These are phyloP conservation scores for Boletus eberwhitei DNA, from an alignment of 768 basidiomycete genomes.

Conservation along the genomic window DNA sequence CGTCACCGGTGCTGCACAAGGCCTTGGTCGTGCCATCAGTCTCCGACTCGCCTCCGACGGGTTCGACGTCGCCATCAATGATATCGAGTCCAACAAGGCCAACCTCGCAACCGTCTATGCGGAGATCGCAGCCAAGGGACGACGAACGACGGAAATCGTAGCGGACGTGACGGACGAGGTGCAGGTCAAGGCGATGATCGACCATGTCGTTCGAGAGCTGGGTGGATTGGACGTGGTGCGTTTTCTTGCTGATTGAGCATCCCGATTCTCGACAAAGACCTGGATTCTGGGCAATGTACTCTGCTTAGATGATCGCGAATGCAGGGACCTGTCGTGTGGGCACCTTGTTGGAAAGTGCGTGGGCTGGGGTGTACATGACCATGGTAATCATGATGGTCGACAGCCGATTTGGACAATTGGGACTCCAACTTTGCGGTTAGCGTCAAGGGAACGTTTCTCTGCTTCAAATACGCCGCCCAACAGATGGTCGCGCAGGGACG, in stretches of 20 bases:
- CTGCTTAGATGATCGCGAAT: constrained; percentile 12
- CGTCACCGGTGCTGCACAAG: constrained; percentile 44
- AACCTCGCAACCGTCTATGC: constrained; percentile 2
- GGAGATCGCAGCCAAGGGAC: not conserved
- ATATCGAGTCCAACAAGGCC: constrained; percentile 23
- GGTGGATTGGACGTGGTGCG: constrained; percentile 14
- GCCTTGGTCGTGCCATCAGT: constrained; percentile 49
- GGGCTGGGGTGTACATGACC: not conserved
- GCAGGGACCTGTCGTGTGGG: constrained; percentile 8
- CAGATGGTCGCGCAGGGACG: constrained; percentile 24
- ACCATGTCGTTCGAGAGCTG: not conserved
- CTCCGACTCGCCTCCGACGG: constrained; percentile 40
- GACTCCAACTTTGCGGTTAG: constrained; percentile 28
- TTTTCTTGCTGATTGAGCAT: not conserved
- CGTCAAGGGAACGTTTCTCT: constrained; percentile 23
- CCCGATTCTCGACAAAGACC: too few species aligned
- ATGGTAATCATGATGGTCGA: not conserved
- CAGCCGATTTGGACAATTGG: constrained; percentile 14
- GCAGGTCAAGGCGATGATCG: constrained; percentile 14
- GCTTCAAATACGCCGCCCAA: constrained; percentile 20
- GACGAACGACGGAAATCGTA: not conserved
- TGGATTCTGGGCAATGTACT: not conserved
- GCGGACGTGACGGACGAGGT: constrained; percentile 5
- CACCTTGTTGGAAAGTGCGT: constrained; percentile 6
- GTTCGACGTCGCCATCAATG: constrained; percentile 48